phyloP scores from a whole-genome alignment of 73 alveolate species.

The Symbiodinium pilosum region DNA sequence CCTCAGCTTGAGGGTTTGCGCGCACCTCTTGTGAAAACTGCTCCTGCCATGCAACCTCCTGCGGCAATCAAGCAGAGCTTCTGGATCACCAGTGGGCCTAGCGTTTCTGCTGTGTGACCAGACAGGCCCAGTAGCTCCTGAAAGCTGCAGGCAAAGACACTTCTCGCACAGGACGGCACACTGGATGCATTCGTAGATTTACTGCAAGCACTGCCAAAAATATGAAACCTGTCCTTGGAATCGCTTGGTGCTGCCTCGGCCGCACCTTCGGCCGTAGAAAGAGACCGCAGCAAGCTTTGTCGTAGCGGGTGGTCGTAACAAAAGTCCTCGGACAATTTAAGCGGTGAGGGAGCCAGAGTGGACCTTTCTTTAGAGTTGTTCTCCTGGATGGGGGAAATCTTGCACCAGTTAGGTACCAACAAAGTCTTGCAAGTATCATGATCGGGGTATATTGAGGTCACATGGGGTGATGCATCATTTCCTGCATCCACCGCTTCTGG shows the following conservation, averaged over 20 bases:
- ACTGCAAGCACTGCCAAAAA: background rate
- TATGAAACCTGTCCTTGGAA: background rate
- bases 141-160: background rate
- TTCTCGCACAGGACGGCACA: background rate
- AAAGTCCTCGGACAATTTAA: constrained; percentile 77
- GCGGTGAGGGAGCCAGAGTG: too few species aligned
- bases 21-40: too few species aligned
- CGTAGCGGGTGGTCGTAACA: constrained; percentile 88
- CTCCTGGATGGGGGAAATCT: background rate
- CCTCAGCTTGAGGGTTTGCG: background rate
- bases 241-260: background rate
- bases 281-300: constrained; percentile 43
- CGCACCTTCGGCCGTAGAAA: background rate
- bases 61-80: background rate
- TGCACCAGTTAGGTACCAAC: background rate
- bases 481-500: background rate
- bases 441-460: too few species aligned
- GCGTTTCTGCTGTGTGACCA: constrained; percentile 56
- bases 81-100: constrained; percentile 74
- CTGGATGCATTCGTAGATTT: background rate
- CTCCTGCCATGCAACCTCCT: too few species aligned
- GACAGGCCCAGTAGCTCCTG: constrained; percentile 71
- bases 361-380: background rate
- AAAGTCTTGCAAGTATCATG: background rate
- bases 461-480: too few species aligned